These are phyloP conservation scores for sorghum (Sorghum bicolor) DNA, from an alignment of 176 grass and related monocot species.

Conservation along the genomic window Sorghum_bicolor_NCBIv3 NC_012871.2:6402001-6402500, in stretches of 20 bases:
- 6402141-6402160: conserved; percentile 14
- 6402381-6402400: neutral
- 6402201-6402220: conserved; percentile 23
- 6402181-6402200: conserved; percentile 24
- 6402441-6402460: conserved; percentile 13
- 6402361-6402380: conserved; percentile 28
- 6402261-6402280: conserved; percentile 22
- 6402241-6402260: neutral
- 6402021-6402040: conserved; percentile 18
- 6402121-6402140: conserved; percentile 18
- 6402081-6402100: conserved; percentile 20
- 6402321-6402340: conserved; percentile 24
- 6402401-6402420: conserved; percentile 33
- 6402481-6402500: conserved; percentile 47
- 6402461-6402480: conserved; percentile 32
- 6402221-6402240: conserved; percentile 20
- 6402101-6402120: conserved; percentile 8
- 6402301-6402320: conserved; percentile 17
- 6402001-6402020: conserved; percentile 24
- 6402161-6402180: conserved; percentile 11
- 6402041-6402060: conserved; percentile 22
- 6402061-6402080: conserved; percentile 8
- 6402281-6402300: conserved; percentile 12
- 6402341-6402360: conserved; percentile 22
- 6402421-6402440: conserved; percentile 2